Percentiles rank a stretch among this genome's conserved stretches.
phyloP scores from a whole-genome alignment of 306 rosid species.

The Oemleria cerasiformis region DNA sequence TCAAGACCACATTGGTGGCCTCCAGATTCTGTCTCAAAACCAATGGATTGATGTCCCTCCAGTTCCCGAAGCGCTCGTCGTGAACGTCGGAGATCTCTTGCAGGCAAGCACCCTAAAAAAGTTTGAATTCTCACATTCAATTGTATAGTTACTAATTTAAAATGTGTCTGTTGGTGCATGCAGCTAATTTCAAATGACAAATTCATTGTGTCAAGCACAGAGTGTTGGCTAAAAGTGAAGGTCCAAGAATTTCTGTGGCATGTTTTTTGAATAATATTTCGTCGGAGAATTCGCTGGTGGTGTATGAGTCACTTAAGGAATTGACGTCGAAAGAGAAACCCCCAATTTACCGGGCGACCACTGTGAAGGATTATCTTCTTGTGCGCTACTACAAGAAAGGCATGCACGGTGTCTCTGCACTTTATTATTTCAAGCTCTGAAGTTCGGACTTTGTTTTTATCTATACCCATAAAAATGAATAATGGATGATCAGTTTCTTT shows the following conservation, averaged over 20 bases:
- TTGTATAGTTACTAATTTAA: too few relatives aligned
- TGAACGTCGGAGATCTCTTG: constrained; percentile 37
- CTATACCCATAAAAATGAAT: too few relatives aligned
- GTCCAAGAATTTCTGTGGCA: constrained; percentile 16
- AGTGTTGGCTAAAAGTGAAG: constrained; percentile 2
- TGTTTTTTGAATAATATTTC: not conserved
- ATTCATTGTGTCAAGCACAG: constrained; percentile 1
- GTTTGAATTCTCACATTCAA: too few relatives aligned
- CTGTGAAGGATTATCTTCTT: too few relatives aligned
- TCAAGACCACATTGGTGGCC: constrained; percentile 42
- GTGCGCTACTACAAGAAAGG: too few relatives aligned
- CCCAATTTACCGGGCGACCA: constrained; percentile 1
- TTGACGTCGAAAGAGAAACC: constrained; percentile 15
- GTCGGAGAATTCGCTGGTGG: too few relatives aligned
- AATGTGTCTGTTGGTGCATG: not conserved
- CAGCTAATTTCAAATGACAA: constrained; percentile 19
- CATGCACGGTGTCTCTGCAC: too few relatives aligned
- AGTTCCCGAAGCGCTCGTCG: constrained; percentile 27
- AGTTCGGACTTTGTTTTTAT: too few relatives aligned
- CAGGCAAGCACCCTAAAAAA: constrained; percentile 21
- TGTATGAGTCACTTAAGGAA: constrained; percentile 19
- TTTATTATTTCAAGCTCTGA: too few relatives aligned
- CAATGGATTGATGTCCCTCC: constrained; percentile 36
- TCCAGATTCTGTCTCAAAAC: constrained; percentile 27
- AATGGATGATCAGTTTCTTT: too few relatives aligned